Conservation (phyloP, 2,329 filamentous ascomycete genomes). For the Xylaria sp. region DNA sequence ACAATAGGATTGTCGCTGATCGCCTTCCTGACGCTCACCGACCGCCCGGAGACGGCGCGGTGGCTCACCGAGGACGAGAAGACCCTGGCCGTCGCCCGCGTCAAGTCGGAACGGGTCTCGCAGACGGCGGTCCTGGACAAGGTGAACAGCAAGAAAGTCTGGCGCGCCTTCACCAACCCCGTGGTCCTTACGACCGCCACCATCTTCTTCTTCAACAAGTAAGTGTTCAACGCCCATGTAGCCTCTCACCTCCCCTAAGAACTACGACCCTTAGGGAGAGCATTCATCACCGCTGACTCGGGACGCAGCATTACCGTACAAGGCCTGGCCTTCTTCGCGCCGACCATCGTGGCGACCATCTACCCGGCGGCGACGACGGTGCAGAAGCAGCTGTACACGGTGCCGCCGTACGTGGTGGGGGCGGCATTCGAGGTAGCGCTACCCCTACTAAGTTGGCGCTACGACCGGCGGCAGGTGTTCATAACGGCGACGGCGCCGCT, state of each 20-base stretch:
- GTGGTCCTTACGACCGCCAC: constrained; percentile 41
- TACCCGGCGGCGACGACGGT: constrained; percentile 62
- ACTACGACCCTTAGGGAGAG: constrained; percentile 49
- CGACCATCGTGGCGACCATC: constrained; percentile 71
- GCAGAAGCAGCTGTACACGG: constrained; percentile 69
- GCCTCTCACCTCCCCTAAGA: not conserved
- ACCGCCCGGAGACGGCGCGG: constrained; percentile 66
- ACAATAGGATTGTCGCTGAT: constrained; percentile 56
- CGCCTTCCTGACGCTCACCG: constrained; percentile 66
- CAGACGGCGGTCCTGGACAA: constrained; percentile 66
- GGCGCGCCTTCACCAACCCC: constrained; percentile 66
- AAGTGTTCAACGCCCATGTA: not conserved
- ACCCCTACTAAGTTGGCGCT: constrained; percentile 62
- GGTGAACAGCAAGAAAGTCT: constrained; percentile 60
- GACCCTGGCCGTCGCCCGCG: constrained; percentile 64
- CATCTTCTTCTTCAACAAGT: constrained; percentile 36
- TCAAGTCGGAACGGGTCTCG: constrained; percentile 69
- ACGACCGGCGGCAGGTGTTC: constrained; percentile 63
- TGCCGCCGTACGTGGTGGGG: constrained; percentile 71
- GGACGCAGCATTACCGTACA: constrained; percentile 66
- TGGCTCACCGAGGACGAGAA: constrained; percentile 71
- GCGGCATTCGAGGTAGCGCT: constrained; percentile 67
- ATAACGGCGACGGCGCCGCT: constrained; percentile 62
- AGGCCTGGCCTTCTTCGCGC: constrained; percentile 69
- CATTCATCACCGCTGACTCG: constrained; percentile 41